A percentile compares a stretch with the other conserved stretches of the same genome.
These are phyloP conservation scores for Phytophthora pistaciae DNA, from an alignment of 352 stramenopile genomes.

Conservation along the genomic window DNA sequence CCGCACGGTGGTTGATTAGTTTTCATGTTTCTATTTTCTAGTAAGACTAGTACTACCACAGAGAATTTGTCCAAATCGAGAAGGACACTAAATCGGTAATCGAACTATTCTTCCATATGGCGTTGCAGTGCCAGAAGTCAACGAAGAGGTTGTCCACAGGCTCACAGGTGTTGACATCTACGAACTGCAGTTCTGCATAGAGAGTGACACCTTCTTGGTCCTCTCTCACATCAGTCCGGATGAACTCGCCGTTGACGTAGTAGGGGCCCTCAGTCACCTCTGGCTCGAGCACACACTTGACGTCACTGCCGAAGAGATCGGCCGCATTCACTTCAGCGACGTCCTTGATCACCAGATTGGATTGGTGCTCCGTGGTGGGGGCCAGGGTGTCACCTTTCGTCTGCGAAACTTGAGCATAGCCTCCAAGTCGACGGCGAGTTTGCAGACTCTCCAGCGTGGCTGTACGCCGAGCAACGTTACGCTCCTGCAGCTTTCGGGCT, in stretches of 20 bases:
- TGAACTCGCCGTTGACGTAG: slow-evolving; percentile 34
- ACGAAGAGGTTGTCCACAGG: slow-evolving; percentile 31
- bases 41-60: no score
- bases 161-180: slow-evolving; percentile 38
- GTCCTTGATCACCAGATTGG: slow-evolving; percentile 19
- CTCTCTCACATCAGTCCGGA: slow-evolving; percentile 28
- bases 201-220: slow-evolving; percentile 25
- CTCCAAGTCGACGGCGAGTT: slow-evolving; percentile 28
- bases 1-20: no score
- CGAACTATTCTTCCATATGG: no score
- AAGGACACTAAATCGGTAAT: no score
- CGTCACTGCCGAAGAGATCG: slow-evolving; percentile 23
- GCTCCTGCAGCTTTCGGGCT: slow-evolving; percentile 24
- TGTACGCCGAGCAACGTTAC: slow-evolving; percentile 14
- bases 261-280: slow-evolving; percentile 36
- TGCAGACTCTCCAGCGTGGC: slow-evolving; percentile 15
- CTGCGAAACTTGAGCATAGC: slow-evolving; percentile 11
- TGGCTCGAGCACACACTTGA: slow-evolving; percentile 33
- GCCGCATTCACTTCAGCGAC: slow-evolving; percentile 13
- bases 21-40: no score
- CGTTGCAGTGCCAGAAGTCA: slow-evolving; percentile 42
- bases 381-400: slow-evolving; percentile 10
- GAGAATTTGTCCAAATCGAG: no score
- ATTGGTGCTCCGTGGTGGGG: slow-evolving; percentile 27
- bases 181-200: slow-evolving; percentile 36